phyloP scores from a whole-genome alignment of 2,329 filamentous ascomycete genomes.

The Nigrospora oryzae region DNA sequence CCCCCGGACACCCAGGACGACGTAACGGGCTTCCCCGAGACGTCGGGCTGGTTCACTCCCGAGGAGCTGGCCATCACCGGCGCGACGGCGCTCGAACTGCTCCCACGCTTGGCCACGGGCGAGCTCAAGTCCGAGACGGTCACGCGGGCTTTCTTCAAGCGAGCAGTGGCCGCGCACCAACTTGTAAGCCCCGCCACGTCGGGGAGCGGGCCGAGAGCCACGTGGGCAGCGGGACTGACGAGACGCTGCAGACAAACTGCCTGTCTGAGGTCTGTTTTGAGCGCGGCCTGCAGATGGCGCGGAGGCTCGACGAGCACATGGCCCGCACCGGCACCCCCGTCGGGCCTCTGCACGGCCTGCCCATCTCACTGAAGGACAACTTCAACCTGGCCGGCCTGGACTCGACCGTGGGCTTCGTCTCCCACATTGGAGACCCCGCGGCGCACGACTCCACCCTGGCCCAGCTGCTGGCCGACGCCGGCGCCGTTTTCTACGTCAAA shows the following conservation, averaged over 20 bases:
- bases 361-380: conserved; percentile 62
- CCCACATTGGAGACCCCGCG: conserved; percentile 51
- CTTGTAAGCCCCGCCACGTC: conserved; percentile 12
- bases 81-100: conserved; percentile 20
- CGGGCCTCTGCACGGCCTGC: conserved; percentile 59
- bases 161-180: conserved; percentile 27
- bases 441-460: conserved; percentile 29
- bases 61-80: conserved; percentile 30
- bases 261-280: conserved; percentile 47
- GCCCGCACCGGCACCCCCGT: conserved; percentile 33
- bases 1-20: conserved; percentile 45
- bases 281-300: conserved; percentile 38
- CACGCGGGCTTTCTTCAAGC: conserved; percentile 28
- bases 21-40: conserved; percentile 45
- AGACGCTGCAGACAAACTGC: conserved; percentile 31
- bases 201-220: not conserved
- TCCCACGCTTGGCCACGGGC: conserved; percentile 25
- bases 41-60: conserved; percentile 50
- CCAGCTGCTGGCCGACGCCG: conserved; percentile 32
- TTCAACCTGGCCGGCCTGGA: conserved; percentile 55
- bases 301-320: conserved; percentile 39
- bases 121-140: conserved; percentile 25
- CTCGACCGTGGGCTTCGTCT: conserved; percentile 55
- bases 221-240: not conserved
- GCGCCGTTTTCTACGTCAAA: conserved; percentile 48